phyloP scores from a whole-genome alignment of 2,329 filamentous ascomycete genomes.

The Xylaria multiplex region DNA sequence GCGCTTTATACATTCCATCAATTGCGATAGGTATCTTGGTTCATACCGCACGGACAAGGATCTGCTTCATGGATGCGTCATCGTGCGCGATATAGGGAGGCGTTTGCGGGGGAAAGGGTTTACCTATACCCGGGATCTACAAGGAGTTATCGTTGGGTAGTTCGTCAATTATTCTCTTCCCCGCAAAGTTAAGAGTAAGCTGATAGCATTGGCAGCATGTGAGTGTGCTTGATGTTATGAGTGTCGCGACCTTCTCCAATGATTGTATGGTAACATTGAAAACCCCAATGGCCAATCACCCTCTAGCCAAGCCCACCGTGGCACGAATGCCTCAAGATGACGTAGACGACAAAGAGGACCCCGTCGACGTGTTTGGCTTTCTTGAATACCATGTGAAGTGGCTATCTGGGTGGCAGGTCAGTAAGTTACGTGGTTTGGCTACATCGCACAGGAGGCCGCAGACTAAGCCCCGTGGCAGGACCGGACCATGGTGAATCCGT shows the following conservation, averaged over 20 bases:
- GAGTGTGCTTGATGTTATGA: too few species aligned
- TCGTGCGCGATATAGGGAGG: not conserved
- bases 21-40: not conserved
- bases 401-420: slow-evolving; percentile 29
- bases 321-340: too few species aligned
- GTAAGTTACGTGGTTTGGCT: slow-evolving; percentile 16
- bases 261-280: too few species aligned
- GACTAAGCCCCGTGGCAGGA: slow-evolving; percentile 23
- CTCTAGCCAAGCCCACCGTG: too few species aligned
- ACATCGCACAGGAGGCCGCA: slow-evolving; percentile 29
- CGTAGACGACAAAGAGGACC: too few species aligned
- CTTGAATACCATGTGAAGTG: slow-evolving; percentile 19
- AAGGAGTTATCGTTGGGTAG: too few species aligned
- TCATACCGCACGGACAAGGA: not conserved
- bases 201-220: too few species aligned
- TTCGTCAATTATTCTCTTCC: too few species aligned
- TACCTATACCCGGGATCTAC: not conserved
- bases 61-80: not conserved
- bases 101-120: not conserved
- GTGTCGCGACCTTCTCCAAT: too few species aligned
- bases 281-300: too few species aligned
- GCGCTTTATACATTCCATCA: too few species aligned
- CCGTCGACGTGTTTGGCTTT: slow-evolving; percentile 24
- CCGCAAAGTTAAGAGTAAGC: too few species aligned
- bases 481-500: slow-evolving; percentile 27